A percentile compares a stretch with the other conserved stretches of the same genome.
Evolutionary conservation across 345 rosid species (phyloP).

Genomic region (Rhizophora mangle): DNA sequence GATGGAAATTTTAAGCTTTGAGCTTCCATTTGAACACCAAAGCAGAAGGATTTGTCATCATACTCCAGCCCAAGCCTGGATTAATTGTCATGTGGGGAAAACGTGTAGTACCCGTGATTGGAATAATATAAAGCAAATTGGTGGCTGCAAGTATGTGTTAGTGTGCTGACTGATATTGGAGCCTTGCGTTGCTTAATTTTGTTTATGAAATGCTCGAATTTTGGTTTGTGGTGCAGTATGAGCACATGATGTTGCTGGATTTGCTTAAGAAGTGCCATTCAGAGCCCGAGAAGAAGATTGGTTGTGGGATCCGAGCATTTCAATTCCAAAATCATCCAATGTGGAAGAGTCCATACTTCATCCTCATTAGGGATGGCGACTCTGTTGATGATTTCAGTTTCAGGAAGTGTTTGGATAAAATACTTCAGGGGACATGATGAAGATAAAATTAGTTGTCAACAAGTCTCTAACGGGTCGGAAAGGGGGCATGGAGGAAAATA

Average conservation of each 20-base stretch:
- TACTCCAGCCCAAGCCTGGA: too few species aligned
- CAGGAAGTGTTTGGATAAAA: slow-evolving; percentile 88
- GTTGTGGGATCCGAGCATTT: slow-evolving; percentile 66
- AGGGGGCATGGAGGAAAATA: slow-evolving; percentile 54
- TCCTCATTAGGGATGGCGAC: slow-evolving; percentile 69
- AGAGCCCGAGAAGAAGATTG: slow-evolving; percentile 79
- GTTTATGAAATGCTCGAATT: background rate
- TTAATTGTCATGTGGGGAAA: too few species aligned
- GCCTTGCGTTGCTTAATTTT: background rate
- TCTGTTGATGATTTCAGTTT: slow-evolving; percentile 86
- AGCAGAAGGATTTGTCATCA: too few species aligned
- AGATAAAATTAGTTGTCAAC: slow-evolving; percentile 36
- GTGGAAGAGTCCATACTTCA: slow-evolving; percentile 77
- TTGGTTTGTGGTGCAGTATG: slow-evolving; percentile 52
- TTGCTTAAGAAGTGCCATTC: slow-evolving; percentile 74
- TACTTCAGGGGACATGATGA: slow-evolving; percentile 74
- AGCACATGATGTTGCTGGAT: slow-evolving; percentile 63
- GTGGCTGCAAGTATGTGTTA: too few species aligned
- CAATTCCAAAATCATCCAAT: slow-evolving; percentile 72
- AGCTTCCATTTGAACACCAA: too few species aligned
- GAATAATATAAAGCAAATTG: too few species aligned
- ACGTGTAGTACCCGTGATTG: too few species aligned
- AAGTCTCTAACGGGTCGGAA: slow-evolving; percentile 39
- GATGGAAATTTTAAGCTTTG: too few species aligned
- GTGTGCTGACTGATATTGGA: background rate